These are phyloP conservation scores for Mortierella claussenii DNA, from an alignment of 192 early-diverging fungal species.

Conservation along the genomic window DNA sequence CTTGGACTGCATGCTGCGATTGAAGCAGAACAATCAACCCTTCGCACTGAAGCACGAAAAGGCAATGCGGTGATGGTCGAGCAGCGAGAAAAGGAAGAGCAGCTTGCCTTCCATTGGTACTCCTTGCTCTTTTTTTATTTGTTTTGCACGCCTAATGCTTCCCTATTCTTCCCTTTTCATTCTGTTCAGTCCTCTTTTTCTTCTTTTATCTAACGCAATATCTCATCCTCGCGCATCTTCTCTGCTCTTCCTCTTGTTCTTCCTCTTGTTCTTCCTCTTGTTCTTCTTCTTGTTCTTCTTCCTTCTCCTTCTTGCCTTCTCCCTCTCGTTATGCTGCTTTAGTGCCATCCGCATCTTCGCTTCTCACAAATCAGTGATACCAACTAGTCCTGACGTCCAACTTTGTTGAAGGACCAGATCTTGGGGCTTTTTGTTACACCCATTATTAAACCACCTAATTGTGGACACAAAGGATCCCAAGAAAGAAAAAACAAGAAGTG, in stretches of 20 bases:
- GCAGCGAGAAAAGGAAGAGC: neutral
- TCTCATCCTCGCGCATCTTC: neutral
- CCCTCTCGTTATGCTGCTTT: neutral
- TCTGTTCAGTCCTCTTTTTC: conserved; percentile 10
- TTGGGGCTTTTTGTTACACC: too few relatives aligned
- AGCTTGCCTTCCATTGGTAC: neutral
- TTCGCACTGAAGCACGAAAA: neutral
- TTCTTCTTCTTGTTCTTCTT: conserved; percentile 1
- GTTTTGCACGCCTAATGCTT: neutral
- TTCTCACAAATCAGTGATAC: too few relatives aligned
- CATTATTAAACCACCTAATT: too few relatives aligned
- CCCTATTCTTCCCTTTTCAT: neutral
- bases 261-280: neutral
- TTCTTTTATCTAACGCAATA: neutral
- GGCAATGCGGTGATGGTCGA: too few relatives aligned
- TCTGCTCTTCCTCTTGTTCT: neutral
- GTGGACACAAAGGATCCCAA: too few relatives aligned
- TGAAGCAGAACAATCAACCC: too few relatives aligned
- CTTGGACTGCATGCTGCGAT: too few relatives aligned
- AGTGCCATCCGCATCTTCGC: too few relatives aligned
- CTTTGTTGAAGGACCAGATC: too few relatives aligned
- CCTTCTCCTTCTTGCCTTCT: neutral
- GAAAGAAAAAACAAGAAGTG: too few relatives aligned
- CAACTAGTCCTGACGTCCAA: too few relatives aligned
- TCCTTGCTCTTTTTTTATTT: conserved; percentile 2